Evolutionary conservation across 164 flowering plant genomes (phyloP), one percentile per base, ranked within the genome.

Genomic region (Annona squamosa): DNA sequence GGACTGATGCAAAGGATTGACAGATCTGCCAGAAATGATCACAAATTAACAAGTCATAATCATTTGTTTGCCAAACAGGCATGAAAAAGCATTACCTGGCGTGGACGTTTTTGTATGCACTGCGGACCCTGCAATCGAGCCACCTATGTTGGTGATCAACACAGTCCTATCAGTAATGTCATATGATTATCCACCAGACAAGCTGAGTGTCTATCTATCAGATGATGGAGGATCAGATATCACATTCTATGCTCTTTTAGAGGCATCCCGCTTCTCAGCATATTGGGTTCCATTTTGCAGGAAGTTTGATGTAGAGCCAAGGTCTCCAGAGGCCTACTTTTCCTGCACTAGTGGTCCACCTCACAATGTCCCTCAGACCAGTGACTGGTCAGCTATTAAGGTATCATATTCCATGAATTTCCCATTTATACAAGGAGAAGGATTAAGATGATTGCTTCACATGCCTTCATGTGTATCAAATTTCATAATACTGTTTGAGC

Each of bases 281-380:
- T 69, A 74, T 18, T 86, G 87, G 89, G 46, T 86, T 45, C 89
- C 89, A 3, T 86, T 79, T 46, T 86, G 87, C 79, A 85, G 66
- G 63, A 81, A 75, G 61, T 82, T 76, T 71, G 68, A 71, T 2
- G 69, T 85, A 6, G 79, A 76, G 52, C 83, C 82, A 2, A 77
- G 85, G 48, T 79, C 85, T 0, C 88, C 90, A 0, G 82, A 69
- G 0, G 86, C 82, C 3, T 84, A 74, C 57, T 87, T 87, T 72
- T 6, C 69, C 6, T 9, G 5, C 0, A 46, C 3, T 5, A 17
- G 5, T 42, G 12, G 46, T 16, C 67, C 67, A 65, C 4, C 5
- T 9, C 4, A 63, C 26, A 26, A 63, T 63, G 16, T 17, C 42
- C 17, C 3, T 5, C 45, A 10, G 41, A 17, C 68, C 43, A 0